Evolutionary conservation across 176 grass and related monocot species (phyloP), one percentile per base, ranked within the genome.

Genomic region (Aegilops tauschii): DNA sequence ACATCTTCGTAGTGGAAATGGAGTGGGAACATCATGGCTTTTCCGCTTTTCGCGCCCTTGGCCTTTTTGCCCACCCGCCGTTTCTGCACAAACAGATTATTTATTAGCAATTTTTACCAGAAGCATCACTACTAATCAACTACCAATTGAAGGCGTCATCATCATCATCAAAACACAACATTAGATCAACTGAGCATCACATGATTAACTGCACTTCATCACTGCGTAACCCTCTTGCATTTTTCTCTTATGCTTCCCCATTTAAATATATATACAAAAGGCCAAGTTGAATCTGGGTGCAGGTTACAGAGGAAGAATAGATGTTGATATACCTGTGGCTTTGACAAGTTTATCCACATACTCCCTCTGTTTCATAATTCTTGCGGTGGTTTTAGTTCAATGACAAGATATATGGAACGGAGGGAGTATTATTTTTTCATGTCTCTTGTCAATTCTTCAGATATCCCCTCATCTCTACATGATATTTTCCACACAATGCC

Each of bases 11-110:
- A 76, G 9, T 76, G 73, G 9, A 76, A 76, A 76, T 76, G 73
- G 44, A 76, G 73, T 76, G 73, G 73, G 17, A 76, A 76, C 73
- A 76, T 76, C 73, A 76, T 76, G 27, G 73, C 73, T 76, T 76
- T 76, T 76, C 73, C 73, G 44, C 73, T 76, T 3, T 76, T 76
- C 2, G 73, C 14, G 8, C 73, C 73, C 73, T 20, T 76, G 44
- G 73, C 73, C 47, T 76, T 76, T 4, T 76, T 76, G 29, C 73
- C 73, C 73, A 76, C 73, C 44, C 73, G 44, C 27, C 73, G 73
- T 31, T 45, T 52, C 73, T 76, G 73, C 4, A 7, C 8, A 76
- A 52, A 76, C 25, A 52, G 29, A 76, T 28, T 76, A 11, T 20
- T 31, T 52, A 17, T 76, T 76, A 76, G 73, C 44, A 76, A 76